Base-by-base conservation (phyloP, 768 basidiomycete species). In the Hydnomerulius pinastri region DNA sequence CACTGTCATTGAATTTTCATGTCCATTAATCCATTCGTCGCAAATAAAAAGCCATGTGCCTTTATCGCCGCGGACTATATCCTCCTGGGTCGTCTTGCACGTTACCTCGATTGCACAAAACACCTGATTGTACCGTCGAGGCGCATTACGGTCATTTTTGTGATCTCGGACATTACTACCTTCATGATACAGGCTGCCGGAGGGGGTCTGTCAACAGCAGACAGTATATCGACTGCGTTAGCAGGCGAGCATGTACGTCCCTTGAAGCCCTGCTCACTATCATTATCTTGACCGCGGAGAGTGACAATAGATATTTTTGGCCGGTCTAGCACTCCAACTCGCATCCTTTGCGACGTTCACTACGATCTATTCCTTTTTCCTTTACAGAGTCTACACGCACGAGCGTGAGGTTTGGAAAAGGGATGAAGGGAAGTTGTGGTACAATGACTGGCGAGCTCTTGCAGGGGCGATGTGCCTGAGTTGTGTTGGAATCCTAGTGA, bases 401-500 rank as follows among this genome's bases (percentile, higher is more conserved):
- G 70, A 73, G 41, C 73, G 65, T 6, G 66, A 66, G 10, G 60
- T 68, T 1, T 85, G 79, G 77, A 53, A 55, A 5, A 59, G 59
- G 43, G 74, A 78, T 57, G 53, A 51, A 4, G 63, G 35, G 20
- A 64, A 70, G 53, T 57, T 61, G 28, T 84, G 80, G 83, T 72
- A 76, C 56, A 63, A 66, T 6, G 79, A 85, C 57, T 87, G 86
- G 86, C 73, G 79, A 11, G 60, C 77, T 4, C 67, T 90, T 15
- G 77, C 77, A 13, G 64, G 48, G 6, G 78, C 77, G 3, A 59
- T 87, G 51, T 53, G 68, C 12, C 36, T 85, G 42, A 86, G 83
- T 59, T 85, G 81, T 50, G 54, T 81, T 21, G 82, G 85, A 9
- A 82, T 89, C 52, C 62, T 87, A 49, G 85, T 87, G 50, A 41